phyloP scores from a whole-genome alignment of 2,329 filamentous ascomycete genomes.

The Fusarium subglutinans region DNA sequence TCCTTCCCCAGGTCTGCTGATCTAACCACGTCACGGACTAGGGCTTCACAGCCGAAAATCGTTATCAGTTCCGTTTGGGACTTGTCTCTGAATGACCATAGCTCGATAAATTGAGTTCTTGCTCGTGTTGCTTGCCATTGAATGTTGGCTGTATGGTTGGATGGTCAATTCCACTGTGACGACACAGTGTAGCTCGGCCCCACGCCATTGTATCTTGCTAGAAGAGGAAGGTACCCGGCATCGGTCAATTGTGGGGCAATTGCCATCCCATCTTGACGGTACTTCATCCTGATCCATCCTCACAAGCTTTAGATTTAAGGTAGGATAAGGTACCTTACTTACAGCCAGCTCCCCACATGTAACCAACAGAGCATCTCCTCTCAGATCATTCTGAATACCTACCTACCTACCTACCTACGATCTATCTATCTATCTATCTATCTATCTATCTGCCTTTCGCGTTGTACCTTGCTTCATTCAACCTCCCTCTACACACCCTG shows the following conservation, averaged over 20 bases:
- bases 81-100: neutral
- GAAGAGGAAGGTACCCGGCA: slow-evolving; percentile 23
- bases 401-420: neutral
- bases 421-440: neutral
- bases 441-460: neutral
- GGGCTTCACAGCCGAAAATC: neutral
- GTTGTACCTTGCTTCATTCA: neutral
- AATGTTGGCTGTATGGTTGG: neutral
- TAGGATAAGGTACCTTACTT: neutral
- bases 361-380: neutral
- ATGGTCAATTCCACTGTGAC: neutral
- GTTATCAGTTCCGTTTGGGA: neutral
- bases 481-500: neutral
- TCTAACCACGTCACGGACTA: neutral
- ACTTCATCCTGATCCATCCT: neutral
- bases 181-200: slow-evolving; percentile 9
- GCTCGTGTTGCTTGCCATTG: neutral
- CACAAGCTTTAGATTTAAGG: slow-evolving; percentile 7
- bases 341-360: slow-evolving; percentile 2
- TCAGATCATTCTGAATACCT: neutral
- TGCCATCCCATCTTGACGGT: neutral
- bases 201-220: slow-evolving; percentile 16
- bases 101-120: neutral
- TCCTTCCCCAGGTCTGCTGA: neutral
- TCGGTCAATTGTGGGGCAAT: slow-evolving; percentile 3